Evolutionary conservation across 139 green algal genomes (phyloP).

Genomic region (Chlorella sp.): DNA sequence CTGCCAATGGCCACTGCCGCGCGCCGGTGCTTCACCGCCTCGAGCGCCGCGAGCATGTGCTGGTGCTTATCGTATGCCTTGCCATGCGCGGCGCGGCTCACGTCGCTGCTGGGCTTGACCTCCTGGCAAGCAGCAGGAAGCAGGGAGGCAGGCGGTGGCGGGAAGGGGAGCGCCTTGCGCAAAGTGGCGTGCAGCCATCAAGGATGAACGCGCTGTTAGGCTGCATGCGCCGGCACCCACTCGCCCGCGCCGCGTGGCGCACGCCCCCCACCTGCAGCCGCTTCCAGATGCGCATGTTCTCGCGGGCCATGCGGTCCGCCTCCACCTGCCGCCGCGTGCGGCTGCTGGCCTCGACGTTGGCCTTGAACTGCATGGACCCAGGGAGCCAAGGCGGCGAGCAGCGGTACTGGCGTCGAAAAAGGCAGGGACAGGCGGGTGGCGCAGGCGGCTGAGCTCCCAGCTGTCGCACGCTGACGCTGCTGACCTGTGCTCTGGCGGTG

Average conservation of each 20-base stretch:
- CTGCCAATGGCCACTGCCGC: too few relatives aligned
- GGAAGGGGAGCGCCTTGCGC: neutral
- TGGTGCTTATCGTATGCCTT: slow-evolving; percentile 19
- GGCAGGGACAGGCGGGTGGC: too few relatives aligned
- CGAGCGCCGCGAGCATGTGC: slow-evolving; percentile 5
- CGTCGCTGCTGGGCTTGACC: slow-evolving; percentile 20
- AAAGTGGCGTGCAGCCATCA: slow-evolving; percentile 13
- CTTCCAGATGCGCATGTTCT: slow-evolving; percentile 33
- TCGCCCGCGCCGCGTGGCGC: neutral
- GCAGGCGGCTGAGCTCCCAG: neutral
- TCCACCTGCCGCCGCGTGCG: slow-evolving; percentile 1
- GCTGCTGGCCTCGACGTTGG: slow-evolving; percentile 11
- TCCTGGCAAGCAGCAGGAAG: neutral
- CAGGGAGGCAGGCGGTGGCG: neutral
- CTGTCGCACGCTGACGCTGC: neutral
- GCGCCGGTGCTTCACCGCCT: neutral
- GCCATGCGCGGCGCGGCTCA: slow-evolving; percentile 1
- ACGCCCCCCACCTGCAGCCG: slow-evolving; percentile 9
- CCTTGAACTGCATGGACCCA: neutral
- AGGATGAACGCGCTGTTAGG: slow-evolving; percentile 4
- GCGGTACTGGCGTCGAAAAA: too few relatives aligned
- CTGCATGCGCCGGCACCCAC: neutral
- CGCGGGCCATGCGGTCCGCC: neutral
- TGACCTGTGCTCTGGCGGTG: neutral
- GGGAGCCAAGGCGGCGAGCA: neutral